A percentile compares a stretch with the other conserved stretches of the same genome.
Conservation (phyloP, 371 early-diverging fungal genomes). For the Mucor circinelloides region DNA sequence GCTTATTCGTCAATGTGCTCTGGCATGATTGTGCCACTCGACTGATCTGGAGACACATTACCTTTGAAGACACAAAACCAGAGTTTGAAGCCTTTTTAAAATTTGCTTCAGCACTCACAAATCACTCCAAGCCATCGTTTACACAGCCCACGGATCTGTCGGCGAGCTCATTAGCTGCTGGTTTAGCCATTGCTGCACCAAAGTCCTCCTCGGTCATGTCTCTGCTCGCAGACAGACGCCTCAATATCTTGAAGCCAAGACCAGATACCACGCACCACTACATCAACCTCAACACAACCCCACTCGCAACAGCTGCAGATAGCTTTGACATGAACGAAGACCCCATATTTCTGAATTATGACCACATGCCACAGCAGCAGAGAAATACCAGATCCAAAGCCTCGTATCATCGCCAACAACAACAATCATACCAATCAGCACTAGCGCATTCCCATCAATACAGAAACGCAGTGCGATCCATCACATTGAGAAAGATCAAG, state of each 20-base stretch:
- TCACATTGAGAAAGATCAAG: slow-evolving; percentile 44
- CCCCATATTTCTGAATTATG: not conserved
- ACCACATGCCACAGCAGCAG: not conserved
- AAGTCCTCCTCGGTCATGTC: not conserved
- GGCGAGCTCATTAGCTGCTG: slow-evolving; percentile 5
- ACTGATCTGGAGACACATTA: slow-evolving; percentile 27
- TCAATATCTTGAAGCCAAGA: not conserved
- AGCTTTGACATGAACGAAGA: not conserved
- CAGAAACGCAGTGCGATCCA: slow-evolving; percentile 31
- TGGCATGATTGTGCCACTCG: slow-evolving; percentile 38
- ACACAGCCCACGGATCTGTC: not conserved
- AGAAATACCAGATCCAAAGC: not conserved
- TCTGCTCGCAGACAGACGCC: not conserved
- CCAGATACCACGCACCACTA: not conserved
- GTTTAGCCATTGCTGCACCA: slow-evolving; percentile 15
- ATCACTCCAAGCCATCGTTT: not conserved
- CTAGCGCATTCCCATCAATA: slow-evolving; percentile 15
- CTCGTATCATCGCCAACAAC: not conserved
- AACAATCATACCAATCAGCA: not conserved
- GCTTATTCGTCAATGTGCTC: slow-evolving; percentile 26
- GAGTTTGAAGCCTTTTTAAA: slow-evolving; percentile 29
- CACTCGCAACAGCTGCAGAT: not conserved
- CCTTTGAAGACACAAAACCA: slow-evolving; percentile 31
- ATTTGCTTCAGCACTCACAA: slow-evolving; percentile 13
- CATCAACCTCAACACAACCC: not conserved